Evolutionary conservation across 305 asterid genomes (phyloP).

Genomic region (Withania somnifera): DNA sequence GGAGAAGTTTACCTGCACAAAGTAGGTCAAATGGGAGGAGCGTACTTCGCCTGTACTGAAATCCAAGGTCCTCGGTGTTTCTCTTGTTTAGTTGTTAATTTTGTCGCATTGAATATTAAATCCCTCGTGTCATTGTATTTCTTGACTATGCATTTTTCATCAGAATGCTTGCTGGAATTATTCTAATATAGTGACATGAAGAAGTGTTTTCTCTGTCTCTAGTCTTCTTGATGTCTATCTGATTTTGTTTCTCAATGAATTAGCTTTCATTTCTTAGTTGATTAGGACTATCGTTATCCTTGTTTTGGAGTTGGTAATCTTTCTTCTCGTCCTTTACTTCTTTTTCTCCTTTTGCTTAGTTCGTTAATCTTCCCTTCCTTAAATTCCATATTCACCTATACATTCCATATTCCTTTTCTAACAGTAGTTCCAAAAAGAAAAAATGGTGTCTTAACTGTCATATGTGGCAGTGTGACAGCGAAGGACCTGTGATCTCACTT

Average conservation of each 20-base stretch:
- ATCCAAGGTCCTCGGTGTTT: conserved; percentile 30
- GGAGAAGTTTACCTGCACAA: conserved; percentile 48
- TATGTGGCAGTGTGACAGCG: background rate
- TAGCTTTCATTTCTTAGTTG: background rate
- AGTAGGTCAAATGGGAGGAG: conserved; percentile 62
- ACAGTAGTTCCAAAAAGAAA: background rate
- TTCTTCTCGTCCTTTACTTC: background rate
- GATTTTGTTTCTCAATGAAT: background rate
- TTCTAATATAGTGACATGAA: conserved; percentile 26
- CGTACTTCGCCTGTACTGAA: conserved; percentile 61
- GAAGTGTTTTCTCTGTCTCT: background rate
- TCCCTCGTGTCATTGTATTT: conserved; percentile 20
- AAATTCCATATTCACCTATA: background rate
- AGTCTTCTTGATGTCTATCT: background rate
- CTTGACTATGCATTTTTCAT: conserved; percentile 21
- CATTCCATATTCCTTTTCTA: background rate
- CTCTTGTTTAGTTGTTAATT: conserved; percentile 18
- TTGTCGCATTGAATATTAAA: conserved; percentile 24
- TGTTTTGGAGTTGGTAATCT: background rate
- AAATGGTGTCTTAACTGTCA: background rate
- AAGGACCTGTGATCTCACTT: background rate
- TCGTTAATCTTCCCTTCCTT: background rate
- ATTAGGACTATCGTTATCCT: background rate
- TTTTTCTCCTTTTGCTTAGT: background rate
- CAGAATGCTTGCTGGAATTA: conserved; percentile 19